phyloP scores from a whole-genome alignment of 2,329 filamentous ascomycete genomes.

The Eurotiales sp. region DNA sequence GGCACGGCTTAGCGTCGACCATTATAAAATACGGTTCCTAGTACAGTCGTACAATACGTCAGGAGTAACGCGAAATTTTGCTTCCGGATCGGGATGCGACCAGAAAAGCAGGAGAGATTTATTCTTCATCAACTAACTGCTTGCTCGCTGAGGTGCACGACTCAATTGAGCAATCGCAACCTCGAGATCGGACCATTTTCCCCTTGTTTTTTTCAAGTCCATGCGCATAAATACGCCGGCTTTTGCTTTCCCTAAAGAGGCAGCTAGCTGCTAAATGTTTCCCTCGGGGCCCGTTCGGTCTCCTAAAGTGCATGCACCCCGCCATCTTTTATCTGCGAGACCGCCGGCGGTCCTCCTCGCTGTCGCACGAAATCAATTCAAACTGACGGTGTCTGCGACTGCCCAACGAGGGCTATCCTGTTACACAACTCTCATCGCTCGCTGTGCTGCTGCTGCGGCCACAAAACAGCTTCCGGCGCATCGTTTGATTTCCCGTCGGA shows the following conservation, averaged over 20 bases:
- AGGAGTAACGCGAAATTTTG: background rate
- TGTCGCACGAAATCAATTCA: slow-evolving; percentile 3
- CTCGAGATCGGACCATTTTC: background rate
- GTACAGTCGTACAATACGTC: background rate
- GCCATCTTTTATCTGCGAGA: slow-evolving; percentile 12
- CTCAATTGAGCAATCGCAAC: background rate
- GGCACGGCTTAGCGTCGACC: no score
- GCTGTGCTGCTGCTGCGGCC: background rate
- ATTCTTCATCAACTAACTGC: no score
- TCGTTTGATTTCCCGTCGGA: slow-evolving; percentile 7
- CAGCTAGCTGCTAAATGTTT: slow-evolving; percentile 15
- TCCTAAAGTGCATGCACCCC: slow-evolving; percentile 14
- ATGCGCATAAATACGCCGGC: background rate
- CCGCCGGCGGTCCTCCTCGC: slow-evolving; percentile 5
- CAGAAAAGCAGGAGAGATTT: no score
- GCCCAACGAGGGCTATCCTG: slow-evolving; percentile 2
- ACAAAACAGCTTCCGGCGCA: background rate
- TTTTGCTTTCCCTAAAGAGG: slow-evolving; percentile 10
- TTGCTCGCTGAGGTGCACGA: no score
- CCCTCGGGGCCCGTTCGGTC: slow-evolving; percentile 11
- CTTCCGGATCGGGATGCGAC: no score
- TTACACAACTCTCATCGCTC: background rate
- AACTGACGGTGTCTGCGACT: background rate
- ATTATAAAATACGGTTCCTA: background rate
- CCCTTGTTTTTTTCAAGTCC: no score